phyloP scores from a whole-genome alignment of 2,329 filamentous ascomycete species.

The Ilyonectria robusta region DNA sequence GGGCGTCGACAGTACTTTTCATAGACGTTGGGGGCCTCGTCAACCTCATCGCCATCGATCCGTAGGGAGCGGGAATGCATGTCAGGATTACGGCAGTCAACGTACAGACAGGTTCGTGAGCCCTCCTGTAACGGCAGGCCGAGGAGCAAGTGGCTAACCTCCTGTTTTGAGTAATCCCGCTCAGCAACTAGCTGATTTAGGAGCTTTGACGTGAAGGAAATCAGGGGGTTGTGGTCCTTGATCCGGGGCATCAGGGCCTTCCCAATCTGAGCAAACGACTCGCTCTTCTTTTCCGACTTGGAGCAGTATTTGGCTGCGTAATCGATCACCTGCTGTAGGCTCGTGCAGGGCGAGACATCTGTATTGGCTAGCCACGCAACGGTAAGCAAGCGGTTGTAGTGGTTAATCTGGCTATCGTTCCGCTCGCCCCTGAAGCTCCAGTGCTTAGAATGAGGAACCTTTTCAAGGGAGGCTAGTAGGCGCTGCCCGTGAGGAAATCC shows the following conservation, averaged over 20 bases:
- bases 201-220: neutral
- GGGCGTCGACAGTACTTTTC: neutral
- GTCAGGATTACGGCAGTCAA: neutral
- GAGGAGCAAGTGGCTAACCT: neutral
- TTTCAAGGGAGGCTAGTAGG: neutral
- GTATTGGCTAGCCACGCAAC: neutral
- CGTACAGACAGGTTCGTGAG: neutral
- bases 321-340: neutral
- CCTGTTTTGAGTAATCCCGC: neutral
- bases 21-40: neutral
- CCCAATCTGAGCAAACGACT: neutral
- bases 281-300: neutral
- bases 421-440: neutral
- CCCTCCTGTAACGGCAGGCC: neutral
- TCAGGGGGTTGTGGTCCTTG: neutral
- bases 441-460: neutral
- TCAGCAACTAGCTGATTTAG: neutral
- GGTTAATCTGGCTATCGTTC: neutral
- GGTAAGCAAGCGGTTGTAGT: neutral
- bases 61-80: neutral
- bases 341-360: neutral
- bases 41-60: neutral
- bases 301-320: neutral
- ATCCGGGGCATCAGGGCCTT: neutral
- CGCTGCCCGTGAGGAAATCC: neutral